These are phyloP conservation scores for Candida glaebosa DNA, from an alignment of 805 yeast species.

Conservation along the genomic window DNA sequence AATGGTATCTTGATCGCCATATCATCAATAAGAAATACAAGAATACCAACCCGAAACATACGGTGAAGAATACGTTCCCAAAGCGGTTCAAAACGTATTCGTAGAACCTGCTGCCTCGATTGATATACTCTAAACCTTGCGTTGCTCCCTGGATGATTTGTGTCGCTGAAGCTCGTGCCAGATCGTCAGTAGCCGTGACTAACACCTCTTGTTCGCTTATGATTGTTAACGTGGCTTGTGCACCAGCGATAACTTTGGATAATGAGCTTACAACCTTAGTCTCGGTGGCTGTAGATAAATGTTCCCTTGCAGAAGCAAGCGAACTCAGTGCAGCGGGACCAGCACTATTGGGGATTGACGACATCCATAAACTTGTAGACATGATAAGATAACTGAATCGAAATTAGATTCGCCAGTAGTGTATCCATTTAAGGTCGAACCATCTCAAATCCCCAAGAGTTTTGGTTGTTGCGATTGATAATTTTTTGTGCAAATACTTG, in stretches of 20 bases:
- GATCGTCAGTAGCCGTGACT: conserved; percentile 37
- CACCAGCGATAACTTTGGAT: conserved; percentile 22
- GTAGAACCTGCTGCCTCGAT: conserved; percentile 26
- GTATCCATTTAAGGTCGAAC: no score
- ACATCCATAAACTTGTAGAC: background rate
- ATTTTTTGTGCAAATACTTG: no score
- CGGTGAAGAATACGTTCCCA: conserved; percentile 30
- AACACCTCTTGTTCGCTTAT: conserved; percentile 31
- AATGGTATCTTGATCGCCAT: conserved; percentile 31
- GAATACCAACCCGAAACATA: conserved; percentile 23
- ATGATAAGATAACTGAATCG: no score
- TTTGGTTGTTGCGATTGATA: no score
- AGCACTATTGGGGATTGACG: conserved; percentile 19
- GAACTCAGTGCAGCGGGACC: conserved; percentile 18
- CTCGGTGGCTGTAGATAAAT: conserved; percentile 1
- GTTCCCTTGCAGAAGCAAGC: conserved; percentile 14
- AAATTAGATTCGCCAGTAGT: no score
- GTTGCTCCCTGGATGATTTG: conserved; percentile 30
- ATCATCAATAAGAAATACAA: conserved; percentile 24
- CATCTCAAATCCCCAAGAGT: no score
- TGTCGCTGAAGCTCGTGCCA: conserved; percentile 26
- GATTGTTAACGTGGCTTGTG: conserved; percentile 33
- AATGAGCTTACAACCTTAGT: background rate
- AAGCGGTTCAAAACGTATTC: conserved; percentile 20
- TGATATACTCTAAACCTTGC: conserved; percentile 27